Evolutionary conservation across 257 asterid genomes (phyloP).

Genomic region (Forsythia suspensa): DNA sequence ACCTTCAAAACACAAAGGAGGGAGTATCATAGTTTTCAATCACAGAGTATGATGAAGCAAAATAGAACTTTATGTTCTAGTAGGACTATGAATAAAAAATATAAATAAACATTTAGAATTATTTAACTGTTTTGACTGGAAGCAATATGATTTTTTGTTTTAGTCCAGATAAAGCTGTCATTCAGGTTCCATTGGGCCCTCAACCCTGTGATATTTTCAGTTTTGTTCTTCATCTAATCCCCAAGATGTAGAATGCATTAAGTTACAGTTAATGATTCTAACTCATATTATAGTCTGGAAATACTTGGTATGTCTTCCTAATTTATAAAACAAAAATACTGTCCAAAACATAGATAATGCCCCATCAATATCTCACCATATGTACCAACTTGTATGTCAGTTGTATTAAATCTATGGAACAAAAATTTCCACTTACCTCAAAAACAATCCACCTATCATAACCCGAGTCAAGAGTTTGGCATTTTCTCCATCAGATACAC

Average conservation of each 20-base stretch:
- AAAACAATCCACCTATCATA: slow-evolving; percentile 78
- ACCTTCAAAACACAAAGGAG: slow-evolving; percentile 7
- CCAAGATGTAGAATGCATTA: neutral
- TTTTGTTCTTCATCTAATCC: neutral
- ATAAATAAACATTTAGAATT: neutral
- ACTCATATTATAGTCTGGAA: slow-evolving; percentile 2
- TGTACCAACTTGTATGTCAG: slow-evolving; percentile 9
- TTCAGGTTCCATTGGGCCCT: slow-evolving; percentile 5
- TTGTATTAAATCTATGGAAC: slow-evolving; percentile 12
- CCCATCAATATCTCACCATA: slow-evolving; percentile 16
- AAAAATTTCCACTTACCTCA: slow-evolving; percentile 58
- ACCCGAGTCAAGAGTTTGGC: slow-evolving; percentile 72
- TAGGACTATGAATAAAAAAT: slow-evolving; percentile 9
- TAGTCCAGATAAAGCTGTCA: neutral
- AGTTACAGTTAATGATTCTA: slow-evolving; percentile 1
- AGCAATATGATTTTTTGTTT: slow-evolving; percentile 1
- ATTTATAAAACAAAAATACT: neutral
- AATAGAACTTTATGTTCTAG: slow-evolving; percentile 4
- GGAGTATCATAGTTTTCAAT: slow-evolving; percentile 20
- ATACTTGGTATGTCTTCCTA: slow-evolving; percentile 5
- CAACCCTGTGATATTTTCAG: neutral
- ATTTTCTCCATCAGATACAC: slow-evolving; percentile 81
- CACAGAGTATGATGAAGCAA: slow-evolving; percentile 1
- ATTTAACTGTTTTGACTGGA: slow-evolving; percentile 7
- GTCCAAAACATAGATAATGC: slow-evolving; percentile 15